Base-by-base conservation (phyloP, 2,329 filamentous ascomycete species). In the Aspergillus pseudotamarii region DNA sequence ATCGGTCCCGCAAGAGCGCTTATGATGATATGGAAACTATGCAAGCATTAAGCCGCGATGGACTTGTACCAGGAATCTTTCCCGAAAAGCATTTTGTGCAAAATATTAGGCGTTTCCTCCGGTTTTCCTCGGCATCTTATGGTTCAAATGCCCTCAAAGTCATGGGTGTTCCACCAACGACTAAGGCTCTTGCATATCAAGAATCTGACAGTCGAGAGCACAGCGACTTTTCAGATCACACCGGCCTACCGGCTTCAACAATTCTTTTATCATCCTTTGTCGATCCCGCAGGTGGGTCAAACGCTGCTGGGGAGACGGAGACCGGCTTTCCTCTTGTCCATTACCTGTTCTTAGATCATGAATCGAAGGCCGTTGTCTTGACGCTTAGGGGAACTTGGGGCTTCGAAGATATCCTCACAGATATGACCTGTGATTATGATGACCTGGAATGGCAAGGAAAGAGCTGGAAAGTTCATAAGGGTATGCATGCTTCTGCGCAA, bases 401-500 rank as follows among this genome's bases (percentile, higher is more conserved):
- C 0, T 91, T 92, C 64, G 89, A 92, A 69, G 90, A 92, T 71
- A 86, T 92, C 28, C 78, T 92, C 41, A 89, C 89, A 0, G 90
- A 92, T 70, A 86, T 92, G 84, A 89, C 89, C 34, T 92, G 89
- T 75, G 89, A 91, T 54, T 92, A 91, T 66, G 89, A 91, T 68
- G 83, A 88, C 60, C 69, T 79, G 4, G 71, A 74, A 63, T 79
- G 90, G 88, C 83, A 87, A 62, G 88, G 88, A 19, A 85, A 83
- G 62, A 79, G 80, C 1, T 91, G 90, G 79, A 87, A 89, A 67
- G 89, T 92, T 0, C 90, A 92, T 76, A 91, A 91, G 73, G 90
- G 90, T 16, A 88, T 92, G 60, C 89, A 91, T 72, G 89, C 89
- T 0, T 91, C 89, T 1, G 90, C 90, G 4, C 83, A 86, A 23